A percentile compares a stretch with the other conserved stretches of the same genome.
These are phyloP conservation scores for Oryza longistaminata DNA, from an alignment of 176 grass and related monocot species.

Conservation along the genomic window DNA sequence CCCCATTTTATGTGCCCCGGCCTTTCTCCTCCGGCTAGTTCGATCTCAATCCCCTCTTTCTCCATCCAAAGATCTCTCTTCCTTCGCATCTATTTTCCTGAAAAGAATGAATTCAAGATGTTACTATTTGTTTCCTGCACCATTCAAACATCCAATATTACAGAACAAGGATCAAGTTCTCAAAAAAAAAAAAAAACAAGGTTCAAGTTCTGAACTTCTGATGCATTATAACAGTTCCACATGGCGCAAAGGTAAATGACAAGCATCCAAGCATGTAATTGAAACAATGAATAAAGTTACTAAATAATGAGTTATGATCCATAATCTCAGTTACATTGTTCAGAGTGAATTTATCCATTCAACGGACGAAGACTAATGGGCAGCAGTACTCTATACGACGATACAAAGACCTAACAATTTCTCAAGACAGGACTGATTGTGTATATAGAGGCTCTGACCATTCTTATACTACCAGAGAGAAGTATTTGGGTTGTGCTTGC, in stretches of 20 bases:
- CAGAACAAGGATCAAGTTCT: background rate
- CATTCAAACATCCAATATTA: background rate
- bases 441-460: background rate
- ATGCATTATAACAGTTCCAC: background rate
- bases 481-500: background rate
- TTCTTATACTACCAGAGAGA: background rate
- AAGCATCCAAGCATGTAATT: background rate
- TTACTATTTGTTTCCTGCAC: background rate
- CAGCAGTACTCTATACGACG: too few species aligned
- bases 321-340: background rate
- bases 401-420: background rate
- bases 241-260: background rate
- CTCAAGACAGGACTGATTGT: background rate
- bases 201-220: background rate
- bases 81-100: constrained; percentile 39
- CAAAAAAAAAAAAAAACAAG: background rate
- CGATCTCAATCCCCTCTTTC: background rate
- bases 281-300: background rate
- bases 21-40: constrained; percentile 6
- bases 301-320: background rate
- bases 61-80: background rate
- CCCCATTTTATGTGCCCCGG: background rate
- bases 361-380: background rate
- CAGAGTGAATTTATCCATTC: background rate
- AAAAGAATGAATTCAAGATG: background rate